A percentile compares a stretch with the other conserved stretches of the same genome.
These are phyloP conservation scores for Striga asiatica DNA, from an alignment of 257 asterid species.

Conservation along the genomic window DNA sequence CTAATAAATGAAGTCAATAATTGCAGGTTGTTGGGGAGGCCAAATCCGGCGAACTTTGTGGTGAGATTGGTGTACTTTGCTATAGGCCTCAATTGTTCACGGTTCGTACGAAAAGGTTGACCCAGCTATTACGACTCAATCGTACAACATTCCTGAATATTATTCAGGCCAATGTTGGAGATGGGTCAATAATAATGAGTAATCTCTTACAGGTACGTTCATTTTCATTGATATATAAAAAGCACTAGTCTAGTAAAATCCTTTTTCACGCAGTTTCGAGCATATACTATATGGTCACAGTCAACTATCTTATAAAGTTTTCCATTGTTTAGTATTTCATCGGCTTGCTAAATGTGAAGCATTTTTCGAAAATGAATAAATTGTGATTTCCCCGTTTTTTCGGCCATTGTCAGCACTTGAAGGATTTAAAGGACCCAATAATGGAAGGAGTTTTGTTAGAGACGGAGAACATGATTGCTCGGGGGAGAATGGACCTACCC, in stretches of 20 bases:
- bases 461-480: conserved; percentile 82
- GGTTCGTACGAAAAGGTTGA: conserved; percentile 64
- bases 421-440: conserved; percentile 62
- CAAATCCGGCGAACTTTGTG: conserved; percentile 67
- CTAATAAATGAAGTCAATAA: conserved; percentile 6
- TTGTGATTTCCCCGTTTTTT: too few species aligned
- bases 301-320: background rate
- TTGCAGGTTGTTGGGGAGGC: conserved; percentile 76
- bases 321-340: too few species aligned
- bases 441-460: conserved; percentile 82
- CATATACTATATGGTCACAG: background rate
- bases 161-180: conserved; percentile 82
- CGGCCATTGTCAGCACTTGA: conserved; percentile 51
- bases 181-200: conserved; percentile 76
- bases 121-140: conserved; percentile 69
- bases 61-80: conserved; percentile 90
- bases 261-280: background rate
- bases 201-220: conserved; percentile 72
- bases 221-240: background rate
- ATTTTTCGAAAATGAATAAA: too few species aligned
- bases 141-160: conserved; percentile 70
- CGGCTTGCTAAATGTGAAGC: background rate
- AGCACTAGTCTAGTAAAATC: background rate
- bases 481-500: conserved; percentile 89
- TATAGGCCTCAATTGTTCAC: conserved; percentile 85